Percentiles rank a stretch among this genome's conserved stretches.
Evolutionary conservation across 2,329 filamentous ascomycete species (phyloP).

Genomic region (Fusarium armeniacum): DNA sequence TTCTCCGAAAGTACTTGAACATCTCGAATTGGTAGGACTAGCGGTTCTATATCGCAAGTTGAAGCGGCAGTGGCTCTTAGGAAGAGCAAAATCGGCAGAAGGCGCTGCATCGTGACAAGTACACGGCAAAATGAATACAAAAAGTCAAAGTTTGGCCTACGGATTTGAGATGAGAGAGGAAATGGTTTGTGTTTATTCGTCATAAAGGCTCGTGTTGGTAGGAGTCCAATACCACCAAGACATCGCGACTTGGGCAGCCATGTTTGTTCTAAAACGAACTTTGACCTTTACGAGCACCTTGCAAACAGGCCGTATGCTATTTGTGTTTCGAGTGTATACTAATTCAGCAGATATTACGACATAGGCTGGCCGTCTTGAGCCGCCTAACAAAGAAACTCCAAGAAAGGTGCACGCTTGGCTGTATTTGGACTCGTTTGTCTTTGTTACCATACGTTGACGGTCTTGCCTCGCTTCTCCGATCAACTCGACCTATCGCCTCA

Average conservation of each 20-base stretch:
- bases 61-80: conserved; percentile 1
- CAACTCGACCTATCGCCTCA: too few relatives aligned
- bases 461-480: not conserved
- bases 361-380: too few relatives aligned
- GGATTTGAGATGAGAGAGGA: not conserved
- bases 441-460: not conserved
- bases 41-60: conserved; percentile 34
- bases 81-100: conserved; percentile 1
- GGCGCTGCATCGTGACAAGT: conserved; percentile 11
- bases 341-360: not conserved
- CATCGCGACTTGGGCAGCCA: not conserved
- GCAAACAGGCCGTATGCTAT: not conserved
- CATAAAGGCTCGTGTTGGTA: conserved; percentile 1
- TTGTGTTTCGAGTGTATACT: not conserved
- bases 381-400: conserved; percentile 6
- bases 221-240: conserved; percentile 6
- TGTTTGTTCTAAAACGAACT: not conserved
- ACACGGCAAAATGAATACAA: not conserved
- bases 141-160: not conserved
- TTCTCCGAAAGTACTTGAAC: conserved; percentile 46
- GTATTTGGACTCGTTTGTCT: conserved; percentile 3
- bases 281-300: not conserved
- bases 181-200: not conserved
- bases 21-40: conserved; percentile 36
- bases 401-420: not conserved